These are phyloP conservation scores for Didymosphaeria variabile DNA, from an alignment of 2,329 filamentous ascomycete genomes.

Conservation along the genomic window DNA sequence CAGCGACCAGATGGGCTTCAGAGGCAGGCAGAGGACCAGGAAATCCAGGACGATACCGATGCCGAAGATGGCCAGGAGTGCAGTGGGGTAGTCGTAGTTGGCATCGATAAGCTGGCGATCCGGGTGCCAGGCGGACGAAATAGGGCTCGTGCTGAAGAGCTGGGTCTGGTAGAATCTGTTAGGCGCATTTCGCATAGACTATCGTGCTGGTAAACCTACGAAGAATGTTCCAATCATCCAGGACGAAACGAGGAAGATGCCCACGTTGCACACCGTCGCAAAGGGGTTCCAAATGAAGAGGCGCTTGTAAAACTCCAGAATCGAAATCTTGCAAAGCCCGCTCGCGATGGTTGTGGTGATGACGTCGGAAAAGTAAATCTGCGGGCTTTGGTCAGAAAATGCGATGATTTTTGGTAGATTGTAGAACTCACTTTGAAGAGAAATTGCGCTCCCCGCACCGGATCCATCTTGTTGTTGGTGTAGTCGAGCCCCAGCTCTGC, in stretches of 20 bases:
- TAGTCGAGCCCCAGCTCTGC: slow-evolving; percentile 1
- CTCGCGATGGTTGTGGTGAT: slow-evolving; percentile 5
- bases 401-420: neutral
- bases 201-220: slow-evolving; percentile 3
- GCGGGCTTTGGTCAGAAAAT: neutral
- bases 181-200: neutral
- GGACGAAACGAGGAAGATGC: neutral
- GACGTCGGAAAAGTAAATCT: slow-evolving; percentile 4
- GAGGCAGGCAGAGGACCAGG: too few species aligned
- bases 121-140: slow-evolving; percentile 3
- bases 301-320: neutral
- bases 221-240: slow-evolving; percentile 5
- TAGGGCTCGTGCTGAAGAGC: slow-evolving; percentile 1
- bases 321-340: neutral
- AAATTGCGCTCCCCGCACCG: slow-evolving; percentile 1
- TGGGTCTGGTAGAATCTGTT: slow-evolving; percentile 5
- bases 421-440: neutral
- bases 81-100: slow-evolving; percentile 7
- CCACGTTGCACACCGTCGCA: neutral
- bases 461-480: neutral
- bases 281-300: slow-evolving; percentile 2
- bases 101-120: neutral
- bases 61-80: neutral
- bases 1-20: too few species aligned
- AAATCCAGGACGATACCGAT: too few species aligned